phyloP scores from a whole-genome alignment of 2,329 filamentous ascomycete species.

The Stagonosporopsis chrysanthemi region DNA sequence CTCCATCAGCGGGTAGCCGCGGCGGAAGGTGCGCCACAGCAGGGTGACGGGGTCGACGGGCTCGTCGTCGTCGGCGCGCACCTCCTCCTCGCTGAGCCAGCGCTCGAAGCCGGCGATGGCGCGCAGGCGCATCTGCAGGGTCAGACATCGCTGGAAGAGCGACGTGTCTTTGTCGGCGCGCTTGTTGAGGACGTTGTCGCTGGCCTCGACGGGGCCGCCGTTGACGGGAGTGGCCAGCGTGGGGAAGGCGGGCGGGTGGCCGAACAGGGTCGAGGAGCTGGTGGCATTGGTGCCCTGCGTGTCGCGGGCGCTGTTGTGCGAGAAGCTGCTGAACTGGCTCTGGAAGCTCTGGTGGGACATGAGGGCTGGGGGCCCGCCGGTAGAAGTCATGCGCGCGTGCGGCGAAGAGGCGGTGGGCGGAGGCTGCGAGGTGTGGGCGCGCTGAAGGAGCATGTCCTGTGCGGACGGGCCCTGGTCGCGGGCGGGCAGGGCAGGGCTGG shows the following conservation, averaged over 20 bases:
- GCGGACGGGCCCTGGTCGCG: neutral
- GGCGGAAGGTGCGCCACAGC: slow-evolving; percentile 85
- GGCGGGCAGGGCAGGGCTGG: neutral
- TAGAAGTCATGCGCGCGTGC: slow-evolving; percentile 46
- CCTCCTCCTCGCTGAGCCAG: slow-evolving; percentile 75
- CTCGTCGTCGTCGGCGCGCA: slow-evolving; percentile 72
- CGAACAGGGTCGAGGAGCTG: slow-evolving; percentile 55
- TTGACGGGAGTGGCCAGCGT: slow-evolving; percentile 51
- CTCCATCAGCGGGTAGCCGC: slow-evolving; percentile 82
- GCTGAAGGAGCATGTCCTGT: slow-evolving; percentile 16
- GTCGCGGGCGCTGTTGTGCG: slow-evolving; percentile 55
- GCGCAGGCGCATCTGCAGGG: slow-evolving; percentile 79
- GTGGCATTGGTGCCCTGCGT: slow-evolving; percentile 59
- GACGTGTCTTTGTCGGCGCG: slow-evolving; percentile 90
- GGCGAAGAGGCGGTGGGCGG: slow-evolving; percentile 30
- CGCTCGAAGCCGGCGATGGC: slow-evolving; percentile 84
- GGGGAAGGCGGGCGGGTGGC: slow-evolving; percentile 43
- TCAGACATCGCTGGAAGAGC: slow-evolving; percentile 93
- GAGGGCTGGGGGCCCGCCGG: slow-evolving; percentile 48
- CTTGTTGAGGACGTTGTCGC: slow-evolving; percentile 96
- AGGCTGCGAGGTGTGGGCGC: slow-evolving; percentile 35
- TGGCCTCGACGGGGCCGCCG: slow-evolving; percentile 74
- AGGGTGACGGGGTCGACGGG: slow-evolving; percentile 74
- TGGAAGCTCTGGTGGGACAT: slow-evolving; percentile 56
- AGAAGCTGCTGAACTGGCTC: slow-evolving; percentile 57